These are phyloP conservation scores for Blastobotrys muscicola DNA, from an alignment of 805 yeast species.

Conservation along the genomic window DNA sequence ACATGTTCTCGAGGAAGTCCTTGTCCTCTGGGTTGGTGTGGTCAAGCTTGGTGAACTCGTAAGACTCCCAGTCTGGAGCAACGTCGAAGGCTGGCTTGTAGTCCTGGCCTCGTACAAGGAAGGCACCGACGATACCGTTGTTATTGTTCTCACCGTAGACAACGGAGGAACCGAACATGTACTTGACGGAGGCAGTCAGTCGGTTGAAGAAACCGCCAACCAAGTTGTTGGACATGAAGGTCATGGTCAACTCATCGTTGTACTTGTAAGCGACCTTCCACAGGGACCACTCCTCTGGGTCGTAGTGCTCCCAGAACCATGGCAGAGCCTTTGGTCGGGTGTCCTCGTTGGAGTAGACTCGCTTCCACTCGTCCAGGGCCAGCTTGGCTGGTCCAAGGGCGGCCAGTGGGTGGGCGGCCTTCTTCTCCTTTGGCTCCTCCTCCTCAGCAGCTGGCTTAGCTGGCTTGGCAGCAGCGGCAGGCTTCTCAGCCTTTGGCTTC, in stretches of 20 bases:
- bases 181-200: conserved; percentile 83
- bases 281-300: conserved; percentile 87
- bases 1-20: conserved; percentile 77
- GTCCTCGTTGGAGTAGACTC: conserved; percentile 93
- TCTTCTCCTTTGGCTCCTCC: conserved; percentile 46
- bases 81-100: conserved; percentile 86
- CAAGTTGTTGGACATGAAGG: conserved; percentile 97
- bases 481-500: conserved; percentile 36
- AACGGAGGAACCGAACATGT: conserved; percentile 85
- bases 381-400: conserved; percentile 63
- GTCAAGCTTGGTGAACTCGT: conserved; percentile 74
- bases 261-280: conserved; percentile 95
- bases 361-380: conserved; percentile 88
- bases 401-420: conserved; percentile 88
- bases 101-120: conserved; percentile 93
- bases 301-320: conserved; percentile 96
- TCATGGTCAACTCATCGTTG: conserved; percentile 93
- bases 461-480: conserved; percentile 33
- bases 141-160: conserved; percentile 98
- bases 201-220: conserved; percentile 98
- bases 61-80: conserved; percentile 99
- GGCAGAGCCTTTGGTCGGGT: conserved; percentile 91
- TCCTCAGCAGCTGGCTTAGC: conserved; percentile 37
- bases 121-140: conserved; percentile 95
- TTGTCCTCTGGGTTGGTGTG: conserved; percentile 65